Conservation (phyloP, 2,329 filamentous ascomycete genomes). For the Paracoccidioides brasiliensis region DNA sequence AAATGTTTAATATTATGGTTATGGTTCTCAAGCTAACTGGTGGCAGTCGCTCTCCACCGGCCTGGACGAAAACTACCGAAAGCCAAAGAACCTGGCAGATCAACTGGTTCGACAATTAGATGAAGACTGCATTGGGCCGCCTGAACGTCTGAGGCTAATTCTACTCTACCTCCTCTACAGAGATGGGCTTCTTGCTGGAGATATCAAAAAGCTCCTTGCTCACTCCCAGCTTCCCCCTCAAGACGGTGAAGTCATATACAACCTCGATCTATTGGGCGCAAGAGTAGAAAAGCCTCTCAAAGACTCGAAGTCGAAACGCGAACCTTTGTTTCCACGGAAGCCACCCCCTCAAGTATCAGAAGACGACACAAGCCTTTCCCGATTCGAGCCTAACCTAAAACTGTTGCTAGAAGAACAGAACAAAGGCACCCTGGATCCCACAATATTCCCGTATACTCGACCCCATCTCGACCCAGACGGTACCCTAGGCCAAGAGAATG, state of each 20-base stretch:
- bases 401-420: constrained; percentile 65
- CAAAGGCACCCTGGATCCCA: constrained; percentile 53
- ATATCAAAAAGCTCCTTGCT: constrained; percentile 69
- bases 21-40: constrained; percentile 2
- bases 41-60: constrained; percentile 69
- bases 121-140: constrained; percentile 56
- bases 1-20: not conserved
- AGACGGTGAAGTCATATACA: constrained; percentile 60
- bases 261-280: constrained; percentile 67
- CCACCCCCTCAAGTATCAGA: constrained; percentile 39
- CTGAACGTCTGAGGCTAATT: constrained; percentile 73
- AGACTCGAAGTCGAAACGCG: constrained; percentile 53
- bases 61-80: constrained; percentile 80
- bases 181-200: constrained; percentile 70
- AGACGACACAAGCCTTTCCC: constrained; percentile 75
- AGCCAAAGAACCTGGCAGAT: constrained; percentile 78
- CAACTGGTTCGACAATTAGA: constrained; percentile 80
- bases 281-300: constrained; percentile 61
- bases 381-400: constrained; percentile 72
- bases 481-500: constrained; percentile 36
- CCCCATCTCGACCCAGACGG: constrained; percentile 44
- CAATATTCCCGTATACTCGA: constrained; percentile 58
- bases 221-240: constrained; percentile 67
- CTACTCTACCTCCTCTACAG: constrained; percentile 76
- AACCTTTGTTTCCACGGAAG: constrained; percentile 61